phyloP scores from a whole-genome alignment of 257 asterid species.

The Hygrophila difformis region DNA sequence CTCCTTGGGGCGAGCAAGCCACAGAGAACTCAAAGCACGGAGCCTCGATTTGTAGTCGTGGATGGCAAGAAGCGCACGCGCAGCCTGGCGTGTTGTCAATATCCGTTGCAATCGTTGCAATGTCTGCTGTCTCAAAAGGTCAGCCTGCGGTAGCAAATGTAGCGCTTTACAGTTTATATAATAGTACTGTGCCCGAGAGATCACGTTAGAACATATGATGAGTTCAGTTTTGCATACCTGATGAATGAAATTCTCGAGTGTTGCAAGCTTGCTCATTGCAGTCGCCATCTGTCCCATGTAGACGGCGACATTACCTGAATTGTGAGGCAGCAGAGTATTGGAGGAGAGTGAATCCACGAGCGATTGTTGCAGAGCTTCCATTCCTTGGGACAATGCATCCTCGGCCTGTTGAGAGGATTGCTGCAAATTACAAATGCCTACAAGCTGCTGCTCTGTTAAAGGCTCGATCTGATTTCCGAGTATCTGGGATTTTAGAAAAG shows the following conservation, averaged over 20 bases:
- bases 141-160: constrained; percentile 29
- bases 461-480: background rate
- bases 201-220: too few species aligned
- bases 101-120: constrained; percentile 44
- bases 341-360: background rate
- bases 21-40: constrained; percentile 49
- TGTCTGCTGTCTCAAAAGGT: constrained; percentile 42
- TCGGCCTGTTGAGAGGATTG: background rate
- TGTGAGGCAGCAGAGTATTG: background rate
- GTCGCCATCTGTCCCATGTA: constrained; percentile 54
- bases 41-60: constrained; percentile 53
- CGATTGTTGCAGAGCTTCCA: background rate
- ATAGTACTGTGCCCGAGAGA: too few species aligned
- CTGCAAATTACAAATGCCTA: background rate
- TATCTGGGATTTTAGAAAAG: background rate
- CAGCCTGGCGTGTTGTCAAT: constrained; percentile 49
- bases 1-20: constrained; percentile 58
- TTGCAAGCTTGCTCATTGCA: constrained; percentile 54
- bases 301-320: background rate
- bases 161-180: too few species aligned
- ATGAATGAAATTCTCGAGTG: constrained; percentile 52
- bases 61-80: constrained; percentile 53
- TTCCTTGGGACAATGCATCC: background rate
- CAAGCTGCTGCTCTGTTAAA: background rate
- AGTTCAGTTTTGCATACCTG: too few species aligned